Conservation (phyloP, 805 yeast genomes). For the Priceomyces castillae region DNA sequence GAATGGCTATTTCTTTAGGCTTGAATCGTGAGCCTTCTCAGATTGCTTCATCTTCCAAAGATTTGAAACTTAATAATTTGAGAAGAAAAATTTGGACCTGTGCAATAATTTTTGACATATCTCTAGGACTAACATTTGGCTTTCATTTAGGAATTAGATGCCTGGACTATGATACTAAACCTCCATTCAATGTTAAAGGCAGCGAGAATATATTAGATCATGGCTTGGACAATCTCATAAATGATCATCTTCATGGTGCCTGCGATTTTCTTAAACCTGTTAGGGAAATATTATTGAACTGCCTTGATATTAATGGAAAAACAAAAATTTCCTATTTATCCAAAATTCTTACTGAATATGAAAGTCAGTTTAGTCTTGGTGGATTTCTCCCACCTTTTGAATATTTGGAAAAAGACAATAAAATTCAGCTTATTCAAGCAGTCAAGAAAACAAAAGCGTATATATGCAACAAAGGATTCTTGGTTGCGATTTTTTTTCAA, state of each 20-base stretch:
- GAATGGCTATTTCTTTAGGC: slow-evolving; percentile 40
- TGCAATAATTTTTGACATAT: slow-evolving; percentile 41
- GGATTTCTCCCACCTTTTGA: neutral
- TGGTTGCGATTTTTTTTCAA: neutral
- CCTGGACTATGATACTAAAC: neutral
- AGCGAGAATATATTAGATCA: neutral
- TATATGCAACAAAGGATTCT: neutral
- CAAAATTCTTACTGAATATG: neutral
- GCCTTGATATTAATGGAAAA: neutral
- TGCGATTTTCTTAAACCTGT: neutral
- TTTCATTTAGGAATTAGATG: neutral
- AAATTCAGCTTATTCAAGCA: neutral
- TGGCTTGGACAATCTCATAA: neutral
- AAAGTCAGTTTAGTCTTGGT: neutral
- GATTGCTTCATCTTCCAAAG: slow-evolving; percentile 29
- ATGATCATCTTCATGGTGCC: neutral
- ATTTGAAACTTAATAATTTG: slow-evolving; percentile 37
- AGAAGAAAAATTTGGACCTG: slow-evolving; percentile 56
- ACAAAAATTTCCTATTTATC: neutral
- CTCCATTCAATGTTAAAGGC: neutral
- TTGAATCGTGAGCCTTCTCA: slow-evolving; percentile 42
- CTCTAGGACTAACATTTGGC: neutral
- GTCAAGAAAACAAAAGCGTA: neutral
- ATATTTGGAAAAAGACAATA: neutral
- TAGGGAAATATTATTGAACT: neutral